Base-by-base conservation (phyloP, 2,329 filamentous ascomycete species). In the Penicillium sp. region DNA sequence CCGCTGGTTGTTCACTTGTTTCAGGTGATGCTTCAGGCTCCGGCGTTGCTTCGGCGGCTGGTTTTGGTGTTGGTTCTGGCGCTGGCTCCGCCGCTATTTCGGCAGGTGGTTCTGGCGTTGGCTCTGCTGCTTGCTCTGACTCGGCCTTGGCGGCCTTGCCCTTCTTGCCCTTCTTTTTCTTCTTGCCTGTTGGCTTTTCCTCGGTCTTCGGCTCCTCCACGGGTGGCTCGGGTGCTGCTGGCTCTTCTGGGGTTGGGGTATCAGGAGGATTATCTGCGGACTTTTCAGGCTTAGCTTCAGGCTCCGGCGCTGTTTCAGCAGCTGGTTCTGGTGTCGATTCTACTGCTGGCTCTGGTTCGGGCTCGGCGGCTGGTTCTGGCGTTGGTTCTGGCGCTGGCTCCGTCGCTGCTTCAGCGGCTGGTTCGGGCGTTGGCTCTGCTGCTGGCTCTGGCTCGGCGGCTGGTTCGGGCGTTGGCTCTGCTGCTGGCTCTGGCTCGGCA, bases 161-260 rank as follows among this genome's bases (percentile, higher is more conserved):
- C 46, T 61, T 61, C 39, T 60, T 60, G 16, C 39, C 42, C 16
- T 57, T 57, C 24, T 59, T 57, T 20, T 58, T 57, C 29, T 68
- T 70, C 32, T 53, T 53, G 32, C 13, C 39, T 4, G 32, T 5
- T 22, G 29, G 16, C 7, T 42, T 44, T 56, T 59, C 58, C 44
- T 48, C 50, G 14, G 34, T 1, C 10, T 43, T 18, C 22, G 47
- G 16, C 6, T 59, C 53, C 20, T 61, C 64, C 7, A 44, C 29
- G 11, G 43, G 29, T 22, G 45, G 40, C 14, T 62, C 53, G 2
- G 38, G 38, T 13, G 51, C 37, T 34, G 39, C 24, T 20, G 44
- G 44, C 22, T 60, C 50, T 18, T 52, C 56, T 14, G 48, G 26
- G 13, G 50, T 35, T 14, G 50, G 26, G 2, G 35, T 9, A 20